Evolutionary conservation across 495 filamentous ascomycete species (phyloP).

Genomic region (Penicillium coprophilum): DNA sequence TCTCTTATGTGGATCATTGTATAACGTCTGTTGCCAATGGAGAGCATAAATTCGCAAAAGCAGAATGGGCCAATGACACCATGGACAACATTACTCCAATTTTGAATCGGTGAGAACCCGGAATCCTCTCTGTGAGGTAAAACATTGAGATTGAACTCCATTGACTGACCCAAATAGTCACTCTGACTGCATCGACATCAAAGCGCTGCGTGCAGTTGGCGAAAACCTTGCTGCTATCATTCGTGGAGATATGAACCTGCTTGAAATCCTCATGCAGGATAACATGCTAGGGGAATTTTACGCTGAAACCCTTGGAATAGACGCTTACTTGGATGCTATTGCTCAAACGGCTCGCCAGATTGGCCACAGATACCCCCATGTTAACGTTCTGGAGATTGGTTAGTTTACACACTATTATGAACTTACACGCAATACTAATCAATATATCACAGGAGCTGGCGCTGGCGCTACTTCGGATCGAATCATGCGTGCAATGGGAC

Average conservation of each 20-base stretch:
- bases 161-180: conserved; percentile 18
- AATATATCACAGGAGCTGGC: conserved; percentile 22
- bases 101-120: conserved; percentile 23
- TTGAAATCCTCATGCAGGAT: conserved; percentile 44
- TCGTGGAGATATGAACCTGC: conserved; percentile 37
- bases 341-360: conserved; percentile 34
- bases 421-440: conserved; percentile 4
- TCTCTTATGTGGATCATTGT: conserved; percentile 20
- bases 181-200: conserved; percentile 22
- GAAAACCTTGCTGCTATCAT: conserved; percentile 39
- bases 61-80: conserved; percentile 39
- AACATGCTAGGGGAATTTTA: conserved; percentile 44
- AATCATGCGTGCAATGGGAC: conserved; percentile 23
- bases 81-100: conserved; percentile 32
- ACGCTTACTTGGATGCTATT: conserved; percentile 19
- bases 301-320: conserved; percentile 19
- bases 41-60: conserved; percentile 16
- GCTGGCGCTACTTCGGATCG: conserved; percentile 46
- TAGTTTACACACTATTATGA: background rate
- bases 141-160: background rate
- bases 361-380: conserved; percentile 29
- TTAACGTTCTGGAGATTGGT: conserved; percentile 42
- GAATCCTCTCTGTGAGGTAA: background rate
- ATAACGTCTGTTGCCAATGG: conserved; percentile 13
- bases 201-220: conserved; percentile 31